Conservation (phyloP, 163 green algal species). For the Chlorella variabilis region DNA sequence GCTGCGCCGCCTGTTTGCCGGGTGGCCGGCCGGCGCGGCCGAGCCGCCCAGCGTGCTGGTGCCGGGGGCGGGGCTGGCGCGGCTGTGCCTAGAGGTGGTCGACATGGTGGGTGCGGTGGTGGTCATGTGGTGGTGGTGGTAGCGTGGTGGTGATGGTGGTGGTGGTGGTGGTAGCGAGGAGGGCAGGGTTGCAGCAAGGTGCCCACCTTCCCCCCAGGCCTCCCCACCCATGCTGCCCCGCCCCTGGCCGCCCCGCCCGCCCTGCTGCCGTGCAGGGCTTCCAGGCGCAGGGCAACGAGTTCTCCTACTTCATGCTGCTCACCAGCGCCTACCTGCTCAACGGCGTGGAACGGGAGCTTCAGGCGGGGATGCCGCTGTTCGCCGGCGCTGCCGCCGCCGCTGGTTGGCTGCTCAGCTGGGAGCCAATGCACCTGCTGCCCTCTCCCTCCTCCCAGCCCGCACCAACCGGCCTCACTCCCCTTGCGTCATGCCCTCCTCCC, state of each 20-base stretch:
- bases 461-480: too few relatives aligned
- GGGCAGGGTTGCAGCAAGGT: not conserved
- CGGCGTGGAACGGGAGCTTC: conserved; percentile 43
- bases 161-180: not conserved
- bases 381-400: not conserved
- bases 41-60: conserved; percentile 78
- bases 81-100: conserved; percentile 70
- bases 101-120: conserved; percentile 21
- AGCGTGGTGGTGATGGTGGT: not conserved
- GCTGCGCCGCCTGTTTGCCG: conserved; percentile 56
- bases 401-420: too few relatives aligned
- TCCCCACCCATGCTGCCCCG: not conserved
- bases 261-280: conserved; percentile 54
- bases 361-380: too few relatives aligned
- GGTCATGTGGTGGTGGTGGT: not conserved
- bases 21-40: conserved; percentile 27
- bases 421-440: too few relatives aligned
- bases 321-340: conserved; percentile 93
- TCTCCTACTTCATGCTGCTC: conserved; percentile 98
- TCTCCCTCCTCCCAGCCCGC: too few relatives aligned
- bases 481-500: too few relatives aligned
- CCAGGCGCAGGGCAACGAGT: conserved; percentile 90
- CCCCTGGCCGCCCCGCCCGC: not conserved
- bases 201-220: too few relatives aligned
- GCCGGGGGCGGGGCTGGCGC: conserved; percentile 87